Evolutionary conservation across 768 basidiomycete genomes (phyloP).

Genomic region (Boletus rufocinnamomeus): DNA sequence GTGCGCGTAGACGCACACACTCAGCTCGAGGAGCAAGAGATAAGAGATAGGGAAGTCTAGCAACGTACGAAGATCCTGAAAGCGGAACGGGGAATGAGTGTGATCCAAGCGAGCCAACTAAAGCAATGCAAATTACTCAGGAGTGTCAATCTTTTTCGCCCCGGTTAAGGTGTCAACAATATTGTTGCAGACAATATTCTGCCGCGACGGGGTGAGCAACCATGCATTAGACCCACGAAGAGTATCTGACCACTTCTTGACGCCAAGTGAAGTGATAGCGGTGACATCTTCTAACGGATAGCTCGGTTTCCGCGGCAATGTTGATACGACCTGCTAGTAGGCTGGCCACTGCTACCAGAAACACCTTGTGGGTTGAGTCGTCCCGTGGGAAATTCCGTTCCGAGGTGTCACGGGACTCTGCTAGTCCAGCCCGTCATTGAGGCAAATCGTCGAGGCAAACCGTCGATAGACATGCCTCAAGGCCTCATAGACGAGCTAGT

Average conservation of each 20-base stretch:
- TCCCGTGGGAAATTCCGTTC: too few relatives aligned
- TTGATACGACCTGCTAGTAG: not conserved
- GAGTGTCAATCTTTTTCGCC: not conserved
- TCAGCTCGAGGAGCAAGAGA: not conserved
- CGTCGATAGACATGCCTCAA: too few relatives aligned
- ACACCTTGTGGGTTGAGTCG: too few relatives aligned
- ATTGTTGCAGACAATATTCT: not conserved
- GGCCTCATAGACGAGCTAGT: too few relatives aligned
- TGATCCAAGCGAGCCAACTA: not conserved
- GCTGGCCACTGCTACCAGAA: too few relatives aligned
- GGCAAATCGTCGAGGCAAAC: too few relatives aligned
- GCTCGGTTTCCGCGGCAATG: not conserved
- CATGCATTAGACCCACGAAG: not conserved
- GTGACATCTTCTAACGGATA: not conserved
- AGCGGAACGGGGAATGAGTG: not conserved
- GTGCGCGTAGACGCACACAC: not conserved
- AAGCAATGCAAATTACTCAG: not conserved
- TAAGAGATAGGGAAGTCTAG: not conserved
- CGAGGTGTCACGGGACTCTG: too few relatives aligned
- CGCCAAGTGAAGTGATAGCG: not conserved
- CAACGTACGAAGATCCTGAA: not conserved
- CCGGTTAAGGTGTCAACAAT: slow-evolving; percentile 4
- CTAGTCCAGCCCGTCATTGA: too few relatives aligned
- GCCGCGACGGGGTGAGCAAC: not conserved
- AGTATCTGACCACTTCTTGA: not conserved